Evolutionary conservation across 805 yeast genomes (phyloP).

Genomic region (Zygoascus bituminiphila): DNA sequence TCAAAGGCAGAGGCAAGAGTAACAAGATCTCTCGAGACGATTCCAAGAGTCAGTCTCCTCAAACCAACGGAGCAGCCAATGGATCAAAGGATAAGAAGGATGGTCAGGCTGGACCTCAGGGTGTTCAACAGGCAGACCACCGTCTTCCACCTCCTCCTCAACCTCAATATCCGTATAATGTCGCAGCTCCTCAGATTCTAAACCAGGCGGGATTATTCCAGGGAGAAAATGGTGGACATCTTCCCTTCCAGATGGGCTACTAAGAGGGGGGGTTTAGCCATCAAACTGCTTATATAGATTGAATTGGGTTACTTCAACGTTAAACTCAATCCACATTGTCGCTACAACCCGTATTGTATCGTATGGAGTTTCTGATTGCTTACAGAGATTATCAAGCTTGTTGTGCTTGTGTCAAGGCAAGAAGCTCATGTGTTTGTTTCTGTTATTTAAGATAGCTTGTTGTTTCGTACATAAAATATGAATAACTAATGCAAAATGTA

Average conservation of each 20-base stretch:
- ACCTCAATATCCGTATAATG: background rate
- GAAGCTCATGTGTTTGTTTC: too few relatives aligned
- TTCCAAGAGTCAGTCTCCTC: slow-evolving; percentile 6
- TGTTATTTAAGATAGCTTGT: background rate
- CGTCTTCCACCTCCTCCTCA: background rate
- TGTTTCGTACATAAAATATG: background rate
- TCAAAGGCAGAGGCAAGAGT: slow-evolving; percentile 78
- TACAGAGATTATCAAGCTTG: too few relatives aligned
- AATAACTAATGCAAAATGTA: background rate
- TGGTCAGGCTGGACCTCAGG: slow-evolving; percentile 6
- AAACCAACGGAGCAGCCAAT: slow-evolving; percentile 1
- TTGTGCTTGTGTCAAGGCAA: too few relatives aligned
- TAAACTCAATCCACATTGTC: too few relatives aligned
- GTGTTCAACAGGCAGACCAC: background rate
- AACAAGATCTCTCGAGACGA: slow-evolving; percentile 16
- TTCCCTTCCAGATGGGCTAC: slow-evolving; percentile 12
- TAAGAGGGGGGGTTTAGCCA: too few relatives aligned
- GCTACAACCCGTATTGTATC: too few relatives aligned
- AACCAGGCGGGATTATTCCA: slow-evolving; percentile 8
- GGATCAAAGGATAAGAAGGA: background rate
- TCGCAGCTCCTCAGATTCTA: slow-evolving; percentile 1
- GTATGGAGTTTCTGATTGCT: too few relatives aligned
- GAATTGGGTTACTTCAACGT: too few relatives aligned
- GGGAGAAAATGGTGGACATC: slow-evolving; percentile 1
- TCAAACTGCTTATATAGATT: too few relatives aligned